These are phyloP conservation scores for Westerdykella aurantiaca DNA, from an alignment of 2,329 filamentous ascomycete genomes.

Conservation along the genomic window DNA sequence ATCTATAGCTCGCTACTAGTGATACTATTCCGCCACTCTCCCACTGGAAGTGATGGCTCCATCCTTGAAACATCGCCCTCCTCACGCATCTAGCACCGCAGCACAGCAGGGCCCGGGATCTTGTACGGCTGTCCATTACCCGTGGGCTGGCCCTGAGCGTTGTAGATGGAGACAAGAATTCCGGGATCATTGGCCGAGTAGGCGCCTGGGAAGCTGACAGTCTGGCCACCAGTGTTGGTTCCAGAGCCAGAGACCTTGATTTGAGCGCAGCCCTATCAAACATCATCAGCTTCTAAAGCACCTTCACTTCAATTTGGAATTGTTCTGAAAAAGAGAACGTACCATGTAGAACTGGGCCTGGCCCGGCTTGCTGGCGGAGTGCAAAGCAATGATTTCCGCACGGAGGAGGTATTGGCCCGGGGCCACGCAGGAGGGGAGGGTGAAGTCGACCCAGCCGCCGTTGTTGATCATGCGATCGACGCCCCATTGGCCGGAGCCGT, in stretches of 20 bases:
- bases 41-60: no score
- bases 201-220: slow-evolving; percentile 41
- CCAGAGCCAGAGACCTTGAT: slow-evolving; percentile 29
- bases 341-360: slow-evolving; percentile 24
- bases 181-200: slow-evolving; percentile 31
- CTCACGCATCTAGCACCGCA: slow-evolving; percentile 11
- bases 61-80: no score
- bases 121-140: slow-evolving; percentile 13
- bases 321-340: no score
- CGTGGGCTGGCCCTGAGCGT: slow-evolving; percentile 10
- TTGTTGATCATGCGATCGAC: slow-evolving; percentile 47
- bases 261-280: slow-evolving; percentile 32
- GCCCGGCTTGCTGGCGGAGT: slow-evolving; percentile 27
- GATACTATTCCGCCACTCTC: no score
- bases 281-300: no score
- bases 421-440: slow-evolving; percentile 25
- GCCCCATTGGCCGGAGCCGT: slow-evolving; percentile 41
- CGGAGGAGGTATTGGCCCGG: slow-evolving; percentile 37
- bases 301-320: no score
- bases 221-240: slow-evolving; percentile 18
- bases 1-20: no score
- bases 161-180: slow-evolving; percentile 17
- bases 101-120: slow-evolving; percentile 14
- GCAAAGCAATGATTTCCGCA: slow-evolving; percentile 39
- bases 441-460: slow-evolving; percentile 42